Evolutionary conservation across 768 basidiomycete species (phyloP).

Genomic region (Ramaria sp.): DNA sequence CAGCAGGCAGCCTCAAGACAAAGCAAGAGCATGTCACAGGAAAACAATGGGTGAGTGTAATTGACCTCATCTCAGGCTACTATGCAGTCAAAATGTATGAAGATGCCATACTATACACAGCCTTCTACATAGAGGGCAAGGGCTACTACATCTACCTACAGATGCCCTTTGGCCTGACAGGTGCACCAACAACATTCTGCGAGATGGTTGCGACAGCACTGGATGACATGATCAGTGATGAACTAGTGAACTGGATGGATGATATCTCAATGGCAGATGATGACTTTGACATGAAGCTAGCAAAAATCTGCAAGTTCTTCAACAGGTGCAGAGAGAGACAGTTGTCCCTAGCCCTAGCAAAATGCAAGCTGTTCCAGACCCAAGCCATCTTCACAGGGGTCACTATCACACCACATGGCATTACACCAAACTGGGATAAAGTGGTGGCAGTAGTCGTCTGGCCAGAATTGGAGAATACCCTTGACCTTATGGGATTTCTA

Average conservation of each 20-base stretch:
- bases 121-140: constrained; percentile 26
- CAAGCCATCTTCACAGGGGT: constrained; percentile 28
- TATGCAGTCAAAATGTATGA: constrained; percentile 14
- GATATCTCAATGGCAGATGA: constrained; percentile 26
- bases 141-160: constrained; percentile 22
- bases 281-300: constrained; percentile 20
- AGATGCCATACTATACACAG: neutral
- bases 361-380: constrained; percentile 20
- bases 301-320: constrained; percentile 6
- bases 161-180: constrained; percentile 33
- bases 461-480: constrained; percentile 18
- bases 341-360: constrained; percentile 8
- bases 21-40: constrained; percentile 29
- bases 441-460: constrained; percentile 26
- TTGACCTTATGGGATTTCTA: constrained; percentile 24
- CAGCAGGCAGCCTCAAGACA: constrained; percentile 24
- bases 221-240: constrained; percentile 9
- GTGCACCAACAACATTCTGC: constrained; percentile 25
- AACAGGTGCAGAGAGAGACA: constrained; percentile 2
- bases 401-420: constrained; percentile 15
- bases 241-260: constrained; percentile 9
- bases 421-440: constrained; percentile 15
- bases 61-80: constrained; percentile 32
- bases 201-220: constrained; percentile 13
- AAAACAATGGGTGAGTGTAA: constrained; percentile 23